Evolutionary conservation across 768 basidiomycete genomes (phyloP), one percentile per base, ranked within the genome.

Genomic region (Lactifluus echinatus): DNA sequence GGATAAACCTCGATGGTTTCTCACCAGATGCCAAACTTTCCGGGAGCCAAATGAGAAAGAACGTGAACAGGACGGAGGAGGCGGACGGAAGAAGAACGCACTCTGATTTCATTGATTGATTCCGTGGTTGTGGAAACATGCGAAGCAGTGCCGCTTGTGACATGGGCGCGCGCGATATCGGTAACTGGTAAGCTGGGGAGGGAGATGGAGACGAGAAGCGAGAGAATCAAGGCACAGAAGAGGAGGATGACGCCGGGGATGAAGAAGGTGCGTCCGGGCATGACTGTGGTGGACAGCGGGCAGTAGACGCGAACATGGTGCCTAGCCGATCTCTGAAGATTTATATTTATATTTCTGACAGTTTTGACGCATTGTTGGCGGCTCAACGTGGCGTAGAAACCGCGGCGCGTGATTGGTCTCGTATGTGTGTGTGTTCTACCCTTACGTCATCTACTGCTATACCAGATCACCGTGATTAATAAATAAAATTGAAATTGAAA

Each of bases 1-100:
- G 51, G n/a, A 53, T 46, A 29, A 63, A 4, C 12, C 26, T 21
- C 4, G 46, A 21, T 14, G 2, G 14, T 17, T 49, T 34, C 69
- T 53, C 56, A 87, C 87, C 87, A 89, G 31, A 87, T 74, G 63
- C 88, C 88, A 65, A 87, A 77, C 87, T 89, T 43, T 53, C 8
- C 23, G 28, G 26, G 39, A 17, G 31, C 24, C 6, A 51, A 63
- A 21, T 54, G 51, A 43, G 31, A 29, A 47, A 31, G 15, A 36
- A 37, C 48, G 50, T 39, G 24, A 34, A 40, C 28, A 33, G 26
- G 23, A 17, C 10, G 49, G 39, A 50, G 36, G 17, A 15, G 42
- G 56, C 15, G 60, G 28, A 33, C 77, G 21, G 11, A 39, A 3
- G 5, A 7, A 39, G 23, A 19, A 3, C 26, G 8, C 23, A 61